A percentile compares a stretch with the other conserved stretches of the same genome.
Conservation (phyloP, 768 basidiomycete species). For the Naganishia kalamii region DNA sequence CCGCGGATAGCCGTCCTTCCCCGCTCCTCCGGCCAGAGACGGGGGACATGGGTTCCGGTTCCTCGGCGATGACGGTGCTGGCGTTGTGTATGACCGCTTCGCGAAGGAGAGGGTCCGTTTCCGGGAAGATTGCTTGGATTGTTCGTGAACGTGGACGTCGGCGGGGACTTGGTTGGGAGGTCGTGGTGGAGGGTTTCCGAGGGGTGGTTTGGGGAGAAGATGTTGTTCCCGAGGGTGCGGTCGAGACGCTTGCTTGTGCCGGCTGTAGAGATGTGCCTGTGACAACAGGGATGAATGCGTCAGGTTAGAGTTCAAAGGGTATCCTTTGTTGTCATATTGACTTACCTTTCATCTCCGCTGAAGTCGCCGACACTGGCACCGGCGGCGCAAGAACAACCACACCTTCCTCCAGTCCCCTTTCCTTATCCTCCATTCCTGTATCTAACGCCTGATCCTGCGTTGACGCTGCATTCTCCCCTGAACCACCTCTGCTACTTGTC, state of each 20-base stretch:
- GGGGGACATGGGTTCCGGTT: neutral
- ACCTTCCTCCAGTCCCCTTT: neutral
- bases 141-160: constrained; percentile 5
- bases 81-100: neutral
- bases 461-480: neutral
- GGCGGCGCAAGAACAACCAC: too few relatives aligned
- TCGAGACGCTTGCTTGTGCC: neutral
- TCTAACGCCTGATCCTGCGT: neutral
- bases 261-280: neutral
- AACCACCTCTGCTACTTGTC: neutral
- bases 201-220: neutral
- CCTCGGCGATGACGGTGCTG: neutral
- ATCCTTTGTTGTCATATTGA: too few relatives aligned
- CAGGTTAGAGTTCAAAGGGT: too few relatives aligned
- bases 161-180: neutral
- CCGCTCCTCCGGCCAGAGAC: neutral
- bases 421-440: too few relatives aligned
- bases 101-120: neutral
- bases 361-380: too few relatives aligned
- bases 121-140: constrained; percentile 12
- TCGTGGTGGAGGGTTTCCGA: neutral
- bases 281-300: too few relatives aligned
- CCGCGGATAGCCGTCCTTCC: neutral
- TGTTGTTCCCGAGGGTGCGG: neutral
- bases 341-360: too few relatives aligned